Percentiles rank a stretch among this genome's conserved stretches.
phyloP scores from a whole-genome alignment of 2,329 filamentous ascomycete species.

The Ambrosiella xylebori region DNA sequence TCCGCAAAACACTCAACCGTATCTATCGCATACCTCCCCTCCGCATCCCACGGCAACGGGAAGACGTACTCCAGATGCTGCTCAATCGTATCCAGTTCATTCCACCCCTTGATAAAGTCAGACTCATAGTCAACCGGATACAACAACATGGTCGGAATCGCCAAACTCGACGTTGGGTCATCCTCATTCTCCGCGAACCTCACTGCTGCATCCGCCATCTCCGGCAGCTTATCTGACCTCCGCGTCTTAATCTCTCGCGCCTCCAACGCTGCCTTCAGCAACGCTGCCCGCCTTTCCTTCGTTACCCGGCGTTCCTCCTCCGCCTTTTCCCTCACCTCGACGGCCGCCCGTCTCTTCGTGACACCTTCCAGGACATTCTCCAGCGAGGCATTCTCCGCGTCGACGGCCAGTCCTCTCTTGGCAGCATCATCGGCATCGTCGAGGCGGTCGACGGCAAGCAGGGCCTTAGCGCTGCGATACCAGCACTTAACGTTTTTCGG shows the following conservation, averaged over 20 bases:
- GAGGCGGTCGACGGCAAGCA: slow-evolving; percentile 63
- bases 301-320: slow-evolving; percentile 39
- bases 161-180: slow-evolving; percentile 45
- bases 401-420: slow-evolving; percentile 53
- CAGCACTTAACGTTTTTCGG: slow-evolving; percentile 72
- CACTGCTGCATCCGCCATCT: slow-evolving; percentile 71
- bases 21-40: slow-evolving; percentile 44
- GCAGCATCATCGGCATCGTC: slow-evolving; percentile 68
- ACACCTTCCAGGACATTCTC: slow-evolving; percentile 46
- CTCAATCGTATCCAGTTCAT: slow-evolving; percentile 55
- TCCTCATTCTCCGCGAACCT: slow-evolving; percentile 53
- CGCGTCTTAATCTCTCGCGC: slow-evolving; percentile 55
- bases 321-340: slow-evolving; percentile 37
- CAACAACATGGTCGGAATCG: slow-evolving; percentile 64
- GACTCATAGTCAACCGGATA: slow-evolving; percentile 71
- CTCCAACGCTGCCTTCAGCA: slow-evolving; percentile 47
- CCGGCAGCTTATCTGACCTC: slow-evolving; percentile 53
- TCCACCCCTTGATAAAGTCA: slow-evolving; percentile 80
- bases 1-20: slow-evolving; percentile 81
- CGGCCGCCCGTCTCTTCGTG: slow-evolving; percentile 33
- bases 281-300: slow-evolving; percentile 36
- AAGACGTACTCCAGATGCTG: slow-evolving; percentile 77
- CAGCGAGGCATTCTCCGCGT: slow-evolving; percentile 51
- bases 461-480: slow-evolving; percentile 66
- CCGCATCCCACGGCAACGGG: slow-evolving; percentile 69